Evolutionary conservation across 2,329 filamentous ascomycete genomes (phyloP).

Genomic region (Hypoxylon sp.): DNA sequence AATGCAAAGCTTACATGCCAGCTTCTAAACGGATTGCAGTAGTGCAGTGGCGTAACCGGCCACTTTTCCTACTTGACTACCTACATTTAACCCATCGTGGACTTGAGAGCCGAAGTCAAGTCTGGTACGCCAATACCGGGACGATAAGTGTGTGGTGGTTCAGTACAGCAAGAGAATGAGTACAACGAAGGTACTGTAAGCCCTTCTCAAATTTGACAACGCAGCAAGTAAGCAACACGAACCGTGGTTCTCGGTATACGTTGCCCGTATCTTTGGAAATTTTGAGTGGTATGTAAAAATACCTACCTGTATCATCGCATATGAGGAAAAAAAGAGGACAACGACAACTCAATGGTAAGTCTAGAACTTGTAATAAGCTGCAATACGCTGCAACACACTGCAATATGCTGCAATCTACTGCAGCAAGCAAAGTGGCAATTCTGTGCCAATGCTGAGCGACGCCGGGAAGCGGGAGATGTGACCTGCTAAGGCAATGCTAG

Average conservation of each 20-base stretch:
- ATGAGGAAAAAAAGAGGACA: conserved; percentile 16
- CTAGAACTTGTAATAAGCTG: conserved; percentile 34
- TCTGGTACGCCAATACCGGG: conserved; percentile 38
- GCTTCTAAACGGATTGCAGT: conserved; percentile 46
- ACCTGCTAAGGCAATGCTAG: conserved; percentile 17
- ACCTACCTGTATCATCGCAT: conserved; percentile 1
- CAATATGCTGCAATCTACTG: conserved; percentile 27
- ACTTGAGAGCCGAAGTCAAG: conserved; percentile 30
- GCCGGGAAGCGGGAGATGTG: conserved; percentile 36
- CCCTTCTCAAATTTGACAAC: conserved; percentile 37
- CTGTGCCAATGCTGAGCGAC: conserved; percentile 36
- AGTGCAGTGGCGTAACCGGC: conserved; percentile 48
- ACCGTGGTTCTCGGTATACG: conserved; percentile 41
- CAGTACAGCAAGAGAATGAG: conserved; percentile 11
- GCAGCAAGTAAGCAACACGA: conserved; percentile 39
- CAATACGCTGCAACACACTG: conserved; percentile 14
- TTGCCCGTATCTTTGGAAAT: conserved; percentile 26
- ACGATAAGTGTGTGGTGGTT: conserved; percentile 28
- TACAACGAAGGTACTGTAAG: conserved; percentile 20
- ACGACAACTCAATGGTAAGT: conserved; percentile 27
- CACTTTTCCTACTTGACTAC: conserved; percentile 43
- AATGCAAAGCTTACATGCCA: conserved; percentile 42
- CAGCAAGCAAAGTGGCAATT: conserved; percentile 39
- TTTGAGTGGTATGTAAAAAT: conserved; percentile 18
- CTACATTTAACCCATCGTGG: conserved; percentile 41